Evolutionary conservation across 2,329 filamentous ascomycete species (phyloP), one percentile per base, ranked within the genome.

Genomic region (Blastomyces gilchristii): DNA sequence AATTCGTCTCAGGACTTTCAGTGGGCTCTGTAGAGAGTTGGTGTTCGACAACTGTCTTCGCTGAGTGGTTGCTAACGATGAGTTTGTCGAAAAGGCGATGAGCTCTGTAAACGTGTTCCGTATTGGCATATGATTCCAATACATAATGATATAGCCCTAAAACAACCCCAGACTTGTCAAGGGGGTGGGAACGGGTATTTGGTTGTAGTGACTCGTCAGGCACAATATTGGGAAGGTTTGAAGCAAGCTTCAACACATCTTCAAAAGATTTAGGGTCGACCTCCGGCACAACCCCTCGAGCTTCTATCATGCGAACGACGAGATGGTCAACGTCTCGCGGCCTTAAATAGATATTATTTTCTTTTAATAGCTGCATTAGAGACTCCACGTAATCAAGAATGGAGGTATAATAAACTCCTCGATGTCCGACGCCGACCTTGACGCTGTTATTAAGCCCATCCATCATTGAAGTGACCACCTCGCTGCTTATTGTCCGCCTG

Each of bases 401-500:
- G 41, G 37, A 56, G 22, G 41, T 71, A 68, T 56, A 68, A 53
- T 68, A 61, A 74, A 69, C n/a, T 63, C 68, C 66, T 69, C 73
- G 45, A 71, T 72, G 62, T 65, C 69, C 65, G 67, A 76, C 41
- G 54, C 79, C 79, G 28, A 78, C 67, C 62, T 76, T 77, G 52
- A 80, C 69, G 14, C 71, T 68, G 64, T 79, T 82, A 50, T 81
- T 69, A 16, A 85, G 69, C 18, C 79, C 81, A 67, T 84, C 81
- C 39, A 84, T 73, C 50, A 85, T 78, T 6, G 82, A 80, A 60
- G 79, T 75, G 34, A 86, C 77, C 12, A 86, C 78, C 71, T 87
- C 85, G 52, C 77, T 76, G 68, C 83, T 86, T 67, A 87, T 79
- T 0, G 81, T 85, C 59, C 76, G 72, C 52, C 66, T 64, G 2